phyloP scores from a whole-genome alignment of 2,329 filamentous ascomycete species.

The Esteya vermicola region DNA sequence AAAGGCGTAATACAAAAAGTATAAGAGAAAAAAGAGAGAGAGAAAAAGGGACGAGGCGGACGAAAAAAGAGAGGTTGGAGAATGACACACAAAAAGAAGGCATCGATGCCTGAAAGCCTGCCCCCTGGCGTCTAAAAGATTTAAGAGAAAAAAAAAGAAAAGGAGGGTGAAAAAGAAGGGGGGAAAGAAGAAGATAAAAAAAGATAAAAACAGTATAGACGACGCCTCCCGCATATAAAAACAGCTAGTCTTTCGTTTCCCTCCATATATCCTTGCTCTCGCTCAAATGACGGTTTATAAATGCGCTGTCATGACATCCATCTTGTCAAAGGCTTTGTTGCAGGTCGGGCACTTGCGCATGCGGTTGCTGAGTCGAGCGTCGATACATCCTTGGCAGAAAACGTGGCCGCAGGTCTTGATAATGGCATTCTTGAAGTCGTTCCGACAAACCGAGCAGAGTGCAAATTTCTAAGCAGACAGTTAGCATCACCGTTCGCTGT shows the following conservation, averaged over 20 bases:
- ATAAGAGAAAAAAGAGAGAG: not conserved
- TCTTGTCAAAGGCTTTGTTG: constrained; percentile 78
- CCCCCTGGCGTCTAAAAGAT: not conserved
- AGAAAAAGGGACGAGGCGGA: not conserved
- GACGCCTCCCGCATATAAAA: too few species aligned
- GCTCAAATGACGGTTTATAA: constrained; percentile 12
- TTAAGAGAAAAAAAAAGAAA: too few species aligned
- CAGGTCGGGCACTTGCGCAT: constrained; percentile 94
- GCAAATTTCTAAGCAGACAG: constrained; percentile 45
- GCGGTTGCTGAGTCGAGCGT: constrained; percentile 75
- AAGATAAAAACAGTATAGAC: constrained; percentile 1
- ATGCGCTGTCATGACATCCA: constrained; percentile 71
- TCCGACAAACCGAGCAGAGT: constrained; percentile 83
- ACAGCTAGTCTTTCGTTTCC: not conserved
- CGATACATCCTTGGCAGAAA: constrained; percentile 83
- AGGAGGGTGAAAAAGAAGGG: not conserved
- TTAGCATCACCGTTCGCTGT: constrained; percentile 17
- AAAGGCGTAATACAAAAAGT: not conserved
- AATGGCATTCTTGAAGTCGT: constrained; percentile 85
- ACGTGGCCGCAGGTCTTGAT: constrained; percentile 91
- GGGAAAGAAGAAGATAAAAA: not conserved
- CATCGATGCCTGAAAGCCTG: too few species aligned
- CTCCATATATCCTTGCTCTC: not conserved
- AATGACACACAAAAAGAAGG: too few species aligned
- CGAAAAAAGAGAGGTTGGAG: not conserved